Evolutionary conservation across 2,329 filamentous ascomycete species (phyloP).

Genomic region (Dactylonectria macrodidyma): DNA sequence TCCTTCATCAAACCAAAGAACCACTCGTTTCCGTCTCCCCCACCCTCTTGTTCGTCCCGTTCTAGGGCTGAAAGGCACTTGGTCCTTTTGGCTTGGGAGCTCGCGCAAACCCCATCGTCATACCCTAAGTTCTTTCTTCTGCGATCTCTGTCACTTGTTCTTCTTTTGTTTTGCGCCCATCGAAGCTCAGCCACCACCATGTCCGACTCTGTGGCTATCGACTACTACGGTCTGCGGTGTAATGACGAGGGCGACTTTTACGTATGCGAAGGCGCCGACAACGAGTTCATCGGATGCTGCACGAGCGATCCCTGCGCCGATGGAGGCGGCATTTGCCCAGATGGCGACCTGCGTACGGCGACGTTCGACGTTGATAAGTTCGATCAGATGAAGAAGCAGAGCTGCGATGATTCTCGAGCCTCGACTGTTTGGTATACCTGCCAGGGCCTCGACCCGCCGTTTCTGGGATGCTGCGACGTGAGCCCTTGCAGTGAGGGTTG

Average conservation of each 20-base stretch:
- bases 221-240: slow-evolving; percentile 39
- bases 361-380: slow-evolving; percentile 50
- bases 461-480: background rate
- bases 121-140: too few relatives aligned
- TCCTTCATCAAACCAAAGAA: too few relatives aligned
- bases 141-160: background rate
- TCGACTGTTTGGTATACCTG: background rate
- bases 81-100: too few relatives aligned
- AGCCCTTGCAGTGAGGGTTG: background rate
- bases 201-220: background rate
- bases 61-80: too few relatives aligned
- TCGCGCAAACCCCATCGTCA: too few relatives aligned
- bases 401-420: background rate
- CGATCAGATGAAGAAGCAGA: background rate
- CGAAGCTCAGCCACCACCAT: background rate
- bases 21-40: too few relatives aligned
- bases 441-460: background rate
- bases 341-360: slow-evolving; percentile 38
- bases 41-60: too few relatives aligned
- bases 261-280: slow-evolving; percentile 48
- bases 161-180: background rate
- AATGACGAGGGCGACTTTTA: slow-evolving; percentile 52
- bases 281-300: slow-evolving; percentile 58
- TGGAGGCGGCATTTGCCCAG: slow-evolving; percentile 47
- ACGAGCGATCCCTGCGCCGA: slow-evolving; percentile 50